phyloP scores from a whole-genome alignment of 2,329 filamentous ascomycete species.

The Neonectria ditissima region DNA sequence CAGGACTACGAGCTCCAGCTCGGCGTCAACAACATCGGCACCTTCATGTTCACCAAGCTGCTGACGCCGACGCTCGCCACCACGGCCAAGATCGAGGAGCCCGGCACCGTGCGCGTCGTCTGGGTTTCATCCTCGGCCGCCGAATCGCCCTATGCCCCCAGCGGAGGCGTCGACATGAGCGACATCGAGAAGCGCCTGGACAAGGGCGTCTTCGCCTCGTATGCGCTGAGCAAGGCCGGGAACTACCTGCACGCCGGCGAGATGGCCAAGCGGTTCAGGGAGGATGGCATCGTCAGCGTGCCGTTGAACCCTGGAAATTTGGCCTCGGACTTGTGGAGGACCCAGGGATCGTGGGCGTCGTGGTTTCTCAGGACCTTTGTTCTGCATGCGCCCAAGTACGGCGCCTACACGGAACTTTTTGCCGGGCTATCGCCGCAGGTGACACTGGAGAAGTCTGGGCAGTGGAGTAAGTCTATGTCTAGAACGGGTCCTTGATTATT shows the following conservation, averaged over 20 bases:
- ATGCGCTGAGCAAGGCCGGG: conserved; percentile 48
- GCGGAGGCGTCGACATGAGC: conserved; percentile 40
- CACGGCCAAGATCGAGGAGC: conserved; percentile 48
- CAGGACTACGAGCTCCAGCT: conserved; percentile 57
- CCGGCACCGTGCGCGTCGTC: conserved; percentile 46
- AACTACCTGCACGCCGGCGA: conserved; percentile 50
- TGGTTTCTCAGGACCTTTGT: conserved; percentile 35
- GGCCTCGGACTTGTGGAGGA: conserved; percentile 52
- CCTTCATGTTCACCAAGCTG: conserved; percentile 54
- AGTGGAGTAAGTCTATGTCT: conserved; percentile 10
- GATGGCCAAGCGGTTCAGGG: conserved; percentile 43
- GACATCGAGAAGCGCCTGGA: conserved; percentile 24
- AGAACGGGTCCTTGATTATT: not conserved
- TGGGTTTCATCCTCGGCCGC: conserved; percentile 48
- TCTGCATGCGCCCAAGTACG: conserved; percentile 49
- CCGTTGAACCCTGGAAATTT: conserved; percentile 56
- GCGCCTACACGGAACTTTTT: conserved; percentile 62
- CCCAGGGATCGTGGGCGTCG: conserved; percentile 32
- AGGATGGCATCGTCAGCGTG: conserved; percentile 47
- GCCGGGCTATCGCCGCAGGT: conserved; percentile 28
- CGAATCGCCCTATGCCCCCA: conserved; percentile 22
- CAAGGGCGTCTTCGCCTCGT: conserved; percentile 30
- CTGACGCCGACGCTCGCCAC: conserved; percentile 50
- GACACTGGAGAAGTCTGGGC: conserved; percentile 4
- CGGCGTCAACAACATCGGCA: conserved; percentile 56